Percentiles rank a stretch among this genome's conserved stretches.
These are phyloP conservation scores for Kalmusia sp. DNA, from an alignment of 2,329 filamentous ascomycete species.

Conservation along the genomic window DNA sequence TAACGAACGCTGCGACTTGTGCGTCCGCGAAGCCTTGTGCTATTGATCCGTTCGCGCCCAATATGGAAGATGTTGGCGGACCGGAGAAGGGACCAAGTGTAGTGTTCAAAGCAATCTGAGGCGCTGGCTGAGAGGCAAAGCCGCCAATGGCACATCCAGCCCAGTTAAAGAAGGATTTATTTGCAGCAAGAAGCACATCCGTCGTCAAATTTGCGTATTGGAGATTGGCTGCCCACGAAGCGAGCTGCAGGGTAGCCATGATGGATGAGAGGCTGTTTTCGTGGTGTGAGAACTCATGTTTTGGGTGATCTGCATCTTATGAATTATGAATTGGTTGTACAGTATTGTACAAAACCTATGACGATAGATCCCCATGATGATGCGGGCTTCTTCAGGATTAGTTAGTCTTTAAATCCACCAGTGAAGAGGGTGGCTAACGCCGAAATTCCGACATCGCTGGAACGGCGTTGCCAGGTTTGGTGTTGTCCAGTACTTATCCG, in stretches of 20 bases:
- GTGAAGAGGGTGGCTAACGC: neutral
- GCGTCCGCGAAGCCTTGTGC: slow-evolving; percentile 48
- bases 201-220: slow-evolving; percentile 50
- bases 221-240: slow-evolving; percentile 56
- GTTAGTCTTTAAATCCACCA: neutral
- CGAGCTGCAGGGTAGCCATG: slow-evolving; percentile 58
- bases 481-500: neutral
- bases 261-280: too few relatives aligned
- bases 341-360: too few relatives aligned
- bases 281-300: neutral
- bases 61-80: slow-evolving; percentile 44
- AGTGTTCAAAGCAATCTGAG: slow-evolving; percentile 43
- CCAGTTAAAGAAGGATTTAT: slow-evolving; percentile 62
- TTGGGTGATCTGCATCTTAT: neutral
- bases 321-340: neutral
- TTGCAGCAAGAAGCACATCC: slow-evolving; percentile 53
- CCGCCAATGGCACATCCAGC: slow-evolving; percentile 62
- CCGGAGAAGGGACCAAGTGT: slow-evolving; percentile 50
- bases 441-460: neutral
- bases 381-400: too few relatives aligned
- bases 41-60: slow-evolving; percentile 40
- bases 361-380: too few relatives aligned
- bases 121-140: slow-evolving; percentile 53
- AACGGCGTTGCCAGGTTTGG: neutral
- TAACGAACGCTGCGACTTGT: slow-evolving; percentile 59